Base-by-base conservation (phyloP, 345 rosid species). In the Hibiscus trionum region DNA sequence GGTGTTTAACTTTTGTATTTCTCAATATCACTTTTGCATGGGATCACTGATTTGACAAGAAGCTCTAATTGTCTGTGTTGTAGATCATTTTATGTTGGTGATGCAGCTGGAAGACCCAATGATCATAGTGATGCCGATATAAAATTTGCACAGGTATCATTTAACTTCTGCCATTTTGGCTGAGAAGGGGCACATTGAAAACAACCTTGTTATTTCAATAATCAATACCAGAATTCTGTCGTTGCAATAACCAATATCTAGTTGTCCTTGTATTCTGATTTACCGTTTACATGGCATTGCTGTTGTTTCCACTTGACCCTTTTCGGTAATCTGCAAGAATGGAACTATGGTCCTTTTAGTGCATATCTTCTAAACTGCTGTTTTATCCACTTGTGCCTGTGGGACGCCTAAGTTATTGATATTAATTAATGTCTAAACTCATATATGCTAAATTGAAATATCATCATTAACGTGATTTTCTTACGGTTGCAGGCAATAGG, bases 51-150 rank as follows among this genome's bases (percentile, higher is more conserved):
- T 37, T 3, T 71, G 75, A 52, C 6, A 50, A 12, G n/a, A 57
- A 57, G 9, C 69, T 72, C 35, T 11, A 35, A n/a, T 49, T 49
- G 55, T 15, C 55, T 42, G 46, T 42, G 47, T 44, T 77, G 70
- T 77, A 95, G 99, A 80, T 92, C 97, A 4, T 95, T 92, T 77
- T 95, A 90, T 72, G 98, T 94, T 56, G 98, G 98, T 12, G 98
- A 95, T 80, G 97, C 99, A 63, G 97, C 97, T 2, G 99, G 99
- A 70, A 90, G 99, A 77, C 74, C 66, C 39, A 68, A 72, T 4
- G 97, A 95, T 80, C 97, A 90, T 76, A 89, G 97, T 70, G 93
- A 95, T 64, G 92, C 97, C 73, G 99, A 92, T 80, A 74, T 81
- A 49, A 83, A 88, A 79, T 95, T 95, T 84, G 97, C 99, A 14